phyloP scores from a whole-genome alignment of 768 basidiomycete species.

The Trametes punicea region DNA sequence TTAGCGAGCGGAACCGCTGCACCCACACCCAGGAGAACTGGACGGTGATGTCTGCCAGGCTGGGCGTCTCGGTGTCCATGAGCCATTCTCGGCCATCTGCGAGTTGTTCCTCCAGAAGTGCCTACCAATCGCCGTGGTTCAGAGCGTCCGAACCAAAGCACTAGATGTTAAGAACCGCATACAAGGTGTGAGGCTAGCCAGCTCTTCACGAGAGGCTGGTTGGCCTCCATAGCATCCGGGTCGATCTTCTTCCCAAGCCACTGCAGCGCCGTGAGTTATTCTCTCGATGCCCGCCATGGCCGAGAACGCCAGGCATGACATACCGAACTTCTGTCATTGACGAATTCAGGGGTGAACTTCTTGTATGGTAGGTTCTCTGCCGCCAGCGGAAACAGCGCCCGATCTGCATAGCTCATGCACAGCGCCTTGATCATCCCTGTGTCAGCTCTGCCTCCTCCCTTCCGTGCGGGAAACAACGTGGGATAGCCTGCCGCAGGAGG shows the following conservation, averaged over 20 bases:
- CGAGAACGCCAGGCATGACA: conserved; percentile 16
- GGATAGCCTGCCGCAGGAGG: conserved; percentile 42
- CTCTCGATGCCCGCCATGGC: neutral
- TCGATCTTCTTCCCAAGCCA: conserved; percentile 17
- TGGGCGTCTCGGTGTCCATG: conserved; percentile 49
- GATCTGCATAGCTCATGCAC: conserved; percentile 44
- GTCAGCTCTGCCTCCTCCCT: conserved; percentile 39
- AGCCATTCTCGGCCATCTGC: conserved; percentile 55
- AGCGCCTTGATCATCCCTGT: conserved; percentile 49
- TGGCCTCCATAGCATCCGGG: conserved; percentile 27
- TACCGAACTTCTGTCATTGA: conserved; percentile 49
- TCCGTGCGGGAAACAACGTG: conserved; percentile 46
- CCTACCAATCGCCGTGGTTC: conserved; percentile 19
- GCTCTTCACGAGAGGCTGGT: conserved; percentile 34
- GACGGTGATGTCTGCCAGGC: conserved; percentile 50
- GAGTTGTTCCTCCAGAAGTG: conserved; percentile 42
- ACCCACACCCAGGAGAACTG: conserved; percentile 50
- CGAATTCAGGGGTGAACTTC: conserved; percentile 41
- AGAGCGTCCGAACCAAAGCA: neutral
- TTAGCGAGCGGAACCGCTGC: conserved; percentile 30
- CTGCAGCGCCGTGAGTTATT: conserved; percentile 2
- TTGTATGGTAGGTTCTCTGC: conserved; percentile 46
- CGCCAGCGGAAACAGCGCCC: conserved; percentile 40
- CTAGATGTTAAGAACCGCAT: conserved; percentile 10
- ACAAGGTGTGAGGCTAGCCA: conserved; percentile 48